Evolutionary conservation across 75 land plant genomes (phyloP), one percentile per base, ranked within the genome.

Genomic region (Sequoiadendron giganteum): DNA sequence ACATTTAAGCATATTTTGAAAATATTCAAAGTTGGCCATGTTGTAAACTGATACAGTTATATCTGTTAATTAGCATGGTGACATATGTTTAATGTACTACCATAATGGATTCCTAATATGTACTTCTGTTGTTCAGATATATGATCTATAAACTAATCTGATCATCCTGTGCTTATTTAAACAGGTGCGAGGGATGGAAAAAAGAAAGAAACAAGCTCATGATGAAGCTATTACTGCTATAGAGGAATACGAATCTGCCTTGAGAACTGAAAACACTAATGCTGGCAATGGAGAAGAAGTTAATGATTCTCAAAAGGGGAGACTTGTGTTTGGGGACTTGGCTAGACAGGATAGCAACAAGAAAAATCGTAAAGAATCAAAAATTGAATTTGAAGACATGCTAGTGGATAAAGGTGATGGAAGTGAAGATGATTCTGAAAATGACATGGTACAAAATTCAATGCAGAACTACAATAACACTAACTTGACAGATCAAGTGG

Each of bases 161-260:
- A 58, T 32, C 19, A 3, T 14, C 81, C 2, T 34, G 25, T 85
- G 80, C 34, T 10, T 21, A 16, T 68, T 85, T 54, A n/a, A 36
- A n/a, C 90, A 98, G 99, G 95, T 90, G 15, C 95, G 98, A 48
- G 96, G 96, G 0, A 87, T 97, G 81, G 92, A 95, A 85, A 97
- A 93, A 90, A 92, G 90, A 68, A 88, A 91, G 61, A 95, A 94
- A 52, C 94, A 89, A 45, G 96, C 96, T 54, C 56, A 86, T 77
- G 92, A 92, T 88, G 99, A 96, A 89, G 98, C 97, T 25, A 84
- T 85, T 38, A 88, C 88, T 86, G 94, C 98, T 87, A 88, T 98
- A 58, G 88, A 97, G 88, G 99, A 95, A 87, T 92, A 88, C 91
- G 96, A 96, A 40, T 85, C 90, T 87, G 87, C 86, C 2, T 72